phyloP scores from a whole-genome alignment of 495 filamentous ascomycete genomes.

The Aspergillus steynii region DNA sequence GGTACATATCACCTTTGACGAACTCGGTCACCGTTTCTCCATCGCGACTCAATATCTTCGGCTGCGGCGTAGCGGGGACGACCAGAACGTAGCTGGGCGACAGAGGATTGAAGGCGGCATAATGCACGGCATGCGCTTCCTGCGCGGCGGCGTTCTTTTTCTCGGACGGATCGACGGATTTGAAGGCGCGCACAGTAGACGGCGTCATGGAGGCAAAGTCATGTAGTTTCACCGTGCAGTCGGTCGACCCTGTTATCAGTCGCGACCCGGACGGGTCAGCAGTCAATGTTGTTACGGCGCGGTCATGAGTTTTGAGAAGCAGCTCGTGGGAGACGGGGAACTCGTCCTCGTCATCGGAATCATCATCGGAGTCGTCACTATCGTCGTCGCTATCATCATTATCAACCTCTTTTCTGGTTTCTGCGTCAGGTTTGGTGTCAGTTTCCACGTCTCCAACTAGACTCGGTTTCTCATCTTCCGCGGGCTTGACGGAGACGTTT shows the following conservation, averaged over 20 bases:
- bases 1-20: constrained; percentile 96
- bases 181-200: constrained; percentile 90
- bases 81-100: constrained; percentile 82
- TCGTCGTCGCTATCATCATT: constrained; percentile 39
- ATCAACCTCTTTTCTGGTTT: constrained; percentile 25
- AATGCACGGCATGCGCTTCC: constrained; percentile 85
- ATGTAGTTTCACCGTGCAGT: constrained; percentile 88
- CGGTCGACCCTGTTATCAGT: constrained; percentile 83
- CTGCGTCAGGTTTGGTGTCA: constrained; percentile 16
- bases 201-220: constrained; percentile 96
- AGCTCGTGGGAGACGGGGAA: constrained; percentile 94
- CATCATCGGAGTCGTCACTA: constrained; percentile 55
- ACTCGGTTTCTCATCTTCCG: constrained; percentile 22
- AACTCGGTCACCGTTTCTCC: constrained; percentile 84
- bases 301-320: constrained; percentile 86
- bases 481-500: constrained; percentile 33
- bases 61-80: constrained; percentile 82
- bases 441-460: constrained; percentile 19
- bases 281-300: constrained; percentile 78
- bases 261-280: constrained; percentile 84
- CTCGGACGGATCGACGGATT: constrained; percentile 81
- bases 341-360: constrained; percentile 75
- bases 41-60: constrained; percentile 84
- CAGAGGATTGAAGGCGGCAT: constrained; percentile 81
- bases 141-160: constrained; percentile 69